Evolutionary conservation across 495 filamentous ascomycete species (phyloP), one percentile per base, ranked within the genome.

Genomic region (Cudoniella acicularis): DNA sequence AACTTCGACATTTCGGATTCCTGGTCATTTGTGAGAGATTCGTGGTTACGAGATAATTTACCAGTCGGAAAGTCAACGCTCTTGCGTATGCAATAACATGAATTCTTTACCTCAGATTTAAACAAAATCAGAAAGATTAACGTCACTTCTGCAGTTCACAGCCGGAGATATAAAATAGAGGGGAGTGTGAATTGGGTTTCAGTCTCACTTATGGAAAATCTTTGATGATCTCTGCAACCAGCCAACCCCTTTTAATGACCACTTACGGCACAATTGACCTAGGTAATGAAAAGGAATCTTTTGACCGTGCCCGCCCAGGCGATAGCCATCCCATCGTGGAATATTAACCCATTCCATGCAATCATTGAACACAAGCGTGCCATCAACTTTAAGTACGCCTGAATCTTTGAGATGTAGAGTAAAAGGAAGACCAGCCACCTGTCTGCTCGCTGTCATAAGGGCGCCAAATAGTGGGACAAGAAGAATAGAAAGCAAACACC

Each of bases 401-500:
- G 64, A 65, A 64, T 62, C 61, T 60, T 60, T 63, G 60, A 57
- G 63, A 62, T 59, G 54, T 61, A 57, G 59, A 65, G 48, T 54
- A 60, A 63, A 62, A 52, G 57, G 64, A 64, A 64, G 66, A 55
- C 64, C 66, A 66, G 64, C 66, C 64, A 66, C 60, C 62, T 49
- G 18, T 63, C 62, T 61, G 57, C 40, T 60, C 54, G 62, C 57
- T 63, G 46, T 61, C 49, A 45, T 61, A 64, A 57, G 57, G 52
- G 60, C 56, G 56, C 49, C 64, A 46, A 61, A 46, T 63, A 68
- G 49, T 68, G 50, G 59, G 56, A 68, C 66, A 68, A 68, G 53
- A 64, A 69, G 63, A 68, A 68, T 68, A 60, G 61, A 66, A 69
- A 64, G 61, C 56, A 69, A 69, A 41, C 16, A 41, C 20, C 66